Conservation (phyloP, 208 protist genomes). For the Endotrypanum monterogeii region DNA sequence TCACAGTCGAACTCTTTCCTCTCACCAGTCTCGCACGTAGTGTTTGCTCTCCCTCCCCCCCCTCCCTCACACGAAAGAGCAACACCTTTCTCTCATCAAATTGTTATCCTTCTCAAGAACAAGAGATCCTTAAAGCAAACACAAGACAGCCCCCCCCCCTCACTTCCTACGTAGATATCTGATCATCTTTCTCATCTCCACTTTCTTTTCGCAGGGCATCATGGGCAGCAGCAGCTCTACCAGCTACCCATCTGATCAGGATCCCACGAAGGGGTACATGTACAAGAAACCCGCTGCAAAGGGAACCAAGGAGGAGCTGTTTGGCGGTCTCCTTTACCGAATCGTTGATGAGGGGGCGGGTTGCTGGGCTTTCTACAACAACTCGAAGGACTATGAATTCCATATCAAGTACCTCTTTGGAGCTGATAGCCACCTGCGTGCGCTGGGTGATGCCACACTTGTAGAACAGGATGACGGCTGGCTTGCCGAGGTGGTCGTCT, state of each 20-base stretch:
- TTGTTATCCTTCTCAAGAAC: too few relatives aligned
- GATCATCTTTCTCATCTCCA: slow-evolving; percentile 6
- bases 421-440: slow-evolving; percentile 45
- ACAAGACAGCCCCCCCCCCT: background rate
- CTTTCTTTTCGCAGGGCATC: slow-evolving; percentile 2
- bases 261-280: slow-evolving; percentile 34
- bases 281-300: slow-evolving; percentile 21
- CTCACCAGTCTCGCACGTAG: too few relatives aligned
- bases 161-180: background rate
- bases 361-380: slow-evolving; percentile 73
- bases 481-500: slow-evolving; percentile 53
- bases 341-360: slow-evolving; percentile 43
- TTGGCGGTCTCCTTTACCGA: slow-evolving; percentile 79
- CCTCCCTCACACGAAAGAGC: too few relatives aligned
- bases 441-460: slow-evolving; percentile 50
- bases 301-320: slow-evolving; percentile 53
- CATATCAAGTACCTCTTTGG: slow-evolving; percentile 81
- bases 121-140: background rate
- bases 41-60: too few relatives aligned
- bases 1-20: background rate
- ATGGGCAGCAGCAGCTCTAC: slow-evolving; percentile 34
- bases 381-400: slow-evolving; percentile 85
- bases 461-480: slow-evolving; percentile 71
- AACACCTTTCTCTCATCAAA: too few relatives aligned
- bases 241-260: slow-evolving; percentile 6